A percentile compares a stretch with the other conserved stretches of the same genome.
Conservation (phyloP, 257 asterid species). For the Solanum neorickii region DNA sequence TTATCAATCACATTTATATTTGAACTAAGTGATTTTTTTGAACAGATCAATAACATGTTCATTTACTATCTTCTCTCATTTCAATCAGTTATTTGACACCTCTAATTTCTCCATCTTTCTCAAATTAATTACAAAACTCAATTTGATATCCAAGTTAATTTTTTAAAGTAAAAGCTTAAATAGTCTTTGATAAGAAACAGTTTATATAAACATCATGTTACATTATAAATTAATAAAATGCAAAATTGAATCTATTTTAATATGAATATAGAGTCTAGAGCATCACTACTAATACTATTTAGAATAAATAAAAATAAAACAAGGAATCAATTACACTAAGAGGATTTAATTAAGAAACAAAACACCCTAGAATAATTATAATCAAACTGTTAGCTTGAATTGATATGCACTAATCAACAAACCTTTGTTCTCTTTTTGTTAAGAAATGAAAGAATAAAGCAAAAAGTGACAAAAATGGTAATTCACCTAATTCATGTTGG, state of each 20-base stretch:
- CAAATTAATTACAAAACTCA: background rate
- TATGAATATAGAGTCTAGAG: background rate
- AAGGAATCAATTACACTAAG: background rate
- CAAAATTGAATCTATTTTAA: background rate
- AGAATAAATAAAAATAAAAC: background rate
- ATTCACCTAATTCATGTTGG: background rate
- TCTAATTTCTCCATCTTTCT: background rate
- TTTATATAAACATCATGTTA: background rate
- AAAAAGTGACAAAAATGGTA: conserved; percentile 4
- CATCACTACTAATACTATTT: background rate
- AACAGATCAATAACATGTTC: background rate
- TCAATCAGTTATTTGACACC: too few relatives aligned
- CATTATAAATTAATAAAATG: background rate
- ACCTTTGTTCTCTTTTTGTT: background rate
- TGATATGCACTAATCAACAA: conserved; percentile 5
- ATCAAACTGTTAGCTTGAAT: background rate
- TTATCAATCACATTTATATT: background rate
- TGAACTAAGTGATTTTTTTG: background rate
- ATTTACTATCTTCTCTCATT: background rate
- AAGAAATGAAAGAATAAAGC: background rate
- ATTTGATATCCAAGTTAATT: background rate
- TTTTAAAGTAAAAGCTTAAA: background rate
- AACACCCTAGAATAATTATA: background rate
- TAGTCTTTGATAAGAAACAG: background rate
- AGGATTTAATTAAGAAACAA: background rate